Percentiles rank a stretch among this genome's conserved stretches.
These are phyloP conservation scores for Debaryomyces tyrocola DNA, from an alignment of 805 yeast genomes.

Conservation along the genomic window DNA sequence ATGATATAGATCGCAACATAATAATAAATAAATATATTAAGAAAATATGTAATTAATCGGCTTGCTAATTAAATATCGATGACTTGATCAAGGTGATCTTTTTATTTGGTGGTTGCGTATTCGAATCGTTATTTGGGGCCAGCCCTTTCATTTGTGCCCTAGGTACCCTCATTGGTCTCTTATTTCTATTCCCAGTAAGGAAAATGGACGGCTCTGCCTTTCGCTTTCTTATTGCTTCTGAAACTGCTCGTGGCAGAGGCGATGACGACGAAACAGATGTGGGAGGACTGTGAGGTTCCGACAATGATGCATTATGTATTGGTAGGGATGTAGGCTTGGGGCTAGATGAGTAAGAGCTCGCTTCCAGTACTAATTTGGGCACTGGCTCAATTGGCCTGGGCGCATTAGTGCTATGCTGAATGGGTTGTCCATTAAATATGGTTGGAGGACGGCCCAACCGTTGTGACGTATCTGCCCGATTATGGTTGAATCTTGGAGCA, in stretches of 20 bases:
- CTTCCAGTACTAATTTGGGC: background rate
- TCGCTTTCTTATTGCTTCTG: slow-evolving; percentile 5
- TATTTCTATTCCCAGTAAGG: slow-evolving; percentile 6
- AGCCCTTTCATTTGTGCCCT: slow-evolving; percentile 1
- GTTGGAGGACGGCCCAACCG: background rate
- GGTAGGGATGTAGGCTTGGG: background rate
- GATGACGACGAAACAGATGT: background rate
- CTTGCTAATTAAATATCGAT: slow-evolving; percentile 25
- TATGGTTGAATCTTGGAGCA: background rate
- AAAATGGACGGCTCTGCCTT: slow-evolving; percentile 17
- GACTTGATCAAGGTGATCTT: slow-evolving; percentile 25
- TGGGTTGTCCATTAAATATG: background rate
- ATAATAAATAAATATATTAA: background rate
- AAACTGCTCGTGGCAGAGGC: background rate
- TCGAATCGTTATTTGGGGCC: slow-evolving; percentile 5
- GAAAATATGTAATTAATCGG: background rate
- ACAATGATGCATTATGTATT: background rate
- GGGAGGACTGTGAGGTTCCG: background rate
- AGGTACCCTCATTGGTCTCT: slow-evolving; percentile 6
- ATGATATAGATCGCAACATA: background rate
- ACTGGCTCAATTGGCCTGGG: background rate
- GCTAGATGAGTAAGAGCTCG: background rate
- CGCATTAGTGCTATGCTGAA: background rate
- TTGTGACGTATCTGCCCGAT: background rate
- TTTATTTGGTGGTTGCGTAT: slow-evolving; percentile 8